Base-by-base conservation (phyloP, 345 rosid species). In the Aquilaria yunnanensis region DNA sequence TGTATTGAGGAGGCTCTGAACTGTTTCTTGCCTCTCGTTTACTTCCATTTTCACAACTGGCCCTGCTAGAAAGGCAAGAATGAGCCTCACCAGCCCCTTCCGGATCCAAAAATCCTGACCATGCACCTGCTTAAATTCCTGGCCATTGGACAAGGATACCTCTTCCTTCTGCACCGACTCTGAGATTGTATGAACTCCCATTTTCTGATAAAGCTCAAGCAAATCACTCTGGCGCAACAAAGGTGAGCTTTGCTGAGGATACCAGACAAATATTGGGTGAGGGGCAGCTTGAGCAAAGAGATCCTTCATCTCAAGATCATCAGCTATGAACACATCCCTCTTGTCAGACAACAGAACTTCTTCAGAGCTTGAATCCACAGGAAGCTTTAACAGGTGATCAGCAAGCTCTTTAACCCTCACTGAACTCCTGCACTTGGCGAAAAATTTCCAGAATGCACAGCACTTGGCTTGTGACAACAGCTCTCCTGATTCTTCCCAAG, bases 151-250 rank as follows among this genome's bases (percentile, higher is more conserved):
- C 29, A 78, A 10, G 12, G 75, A 66, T 37, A 75, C 33, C 57
- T 76, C 86, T 52, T 78, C 56, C 60, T 71, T 66, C 72, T 75
- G 49, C 0, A 83, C 84, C 12, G 79, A 76, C 57, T 79, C 73
- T 2, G 97, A 85, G 12, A 90, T 69, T 60, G 55, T 68, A 50
- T 78, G 85, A 63, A 87, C 90, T 16, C 95, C 95, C 3, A 87
- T 65, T 12, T 69, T 81, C 16, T 56, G 60, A 71, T 81, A 90
- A 1, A 82, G 23, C 41, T 80, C 81, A 34, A 82, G 57, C 72
- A 90, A 70, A 57, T 59, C 63, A 1, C 74, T 68, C 14, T 67
- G 79, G 37, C 84, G 68, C 62, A 87, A 60, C 32, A 63, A 66
- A 30, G 77, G 73, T 54, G 55, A 33, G 72, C 83, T 82, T 55